phyloP scores from a whole-genome alignment of 2,329 filamentous ascomycete species.

The Fusarium marasasianum region DNA sequence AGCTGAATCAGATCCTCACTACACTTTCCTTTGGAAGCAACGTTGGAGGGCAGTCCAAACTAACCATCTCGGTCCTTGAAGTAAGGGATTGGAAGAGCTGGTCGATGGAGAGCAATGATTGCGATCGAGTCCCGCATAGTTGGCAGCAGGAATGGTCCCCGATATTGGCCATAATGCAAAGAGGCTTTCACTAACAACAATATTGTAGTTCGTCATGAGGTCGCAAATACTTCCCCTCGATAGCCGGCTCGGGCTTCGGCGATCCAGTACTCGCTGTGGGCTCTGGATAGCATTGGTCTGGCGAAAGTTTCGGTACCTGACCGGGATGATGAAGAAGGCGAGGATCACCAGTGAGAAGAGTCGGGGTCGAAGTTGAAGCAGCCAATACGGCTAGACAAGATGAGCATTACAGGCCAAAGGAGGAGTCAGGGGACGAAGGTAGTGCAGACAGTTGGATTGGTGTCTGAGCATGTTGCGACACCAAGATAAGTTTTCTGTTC shows the following conservation, averaged over 20 bases:
- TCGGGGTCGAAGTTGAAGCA: rapidly evolving
- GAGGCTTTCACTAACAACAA: not conserved
- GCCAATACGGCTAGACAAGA: no score
- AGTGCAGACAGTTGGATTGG: constrained; percentile 75
- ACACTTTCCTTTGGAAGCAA: not conserved
- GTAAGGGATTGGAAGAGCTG: not conserved
- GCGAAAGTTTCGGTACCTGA: rapidly evolving
- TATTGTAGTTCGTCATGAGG: not conserved
- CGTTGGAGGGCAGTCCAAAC: not conserved
- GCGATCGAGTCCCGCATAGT: not conserved
- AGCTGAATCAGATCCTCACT: not conserved
- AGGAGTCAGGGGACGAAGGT: rapidly evolving
- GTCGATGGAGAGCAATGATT: not conserved
- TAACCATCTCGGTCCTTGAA: rapidly evolving
- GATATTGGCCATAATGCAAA: rapidly evolving
- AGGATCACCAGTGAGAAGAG: not conserved
- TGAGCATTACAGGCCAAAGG: no score
- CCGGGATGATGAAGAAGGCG: rapidly evolving
- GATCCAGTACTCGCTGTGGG: rapidly evolving
- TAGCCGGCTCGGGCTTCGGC: rapidly evolving
- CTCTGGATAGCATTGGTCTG: not conserved
- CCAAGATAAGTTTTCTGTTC: constrained; percentile 95
- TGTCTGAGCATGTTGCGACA: constrained; percentile 79
- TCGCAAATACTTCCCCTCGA: no score
- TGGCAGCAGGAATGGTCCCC: not conserved